Conservation (phyloP, 305 asterid species). For the Galium porrigens region DNA sequence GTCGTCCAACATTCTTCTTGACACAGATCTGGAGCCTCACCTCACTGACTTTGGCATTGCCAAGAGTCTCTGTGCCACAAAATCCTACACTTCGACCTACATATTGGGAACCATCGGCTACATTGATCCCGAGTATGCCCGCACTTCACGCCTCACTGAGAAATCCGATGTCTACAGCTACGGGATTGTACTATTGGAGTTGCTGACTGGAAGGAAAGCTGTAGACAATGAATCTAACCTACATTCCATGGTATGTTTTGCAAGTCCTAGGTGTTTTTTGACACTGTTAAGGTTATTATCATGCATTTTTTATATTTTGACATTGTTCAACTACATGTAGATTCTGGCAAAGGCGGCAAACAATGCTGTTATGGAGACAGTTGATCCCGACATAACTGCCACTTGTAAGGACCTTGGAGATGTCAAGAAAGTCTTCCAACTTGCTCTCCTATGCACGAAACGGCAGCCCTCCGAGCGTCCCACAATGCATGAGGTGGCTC, state of each 20-base stretch:
- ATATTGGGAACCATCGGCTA: constrained; percentile 94
- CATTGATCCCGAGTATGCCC: constrained; percentile 91
- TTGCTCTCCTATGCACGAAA: constrained; percentile 79
- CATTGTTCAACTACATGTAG: constrained; percentile 20
- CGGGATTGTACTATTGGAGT: constrained; percentile 71
- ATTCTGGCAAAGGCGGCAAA: constrained; percentile 56
- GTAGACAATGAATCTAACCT: constrained; percentile 87
- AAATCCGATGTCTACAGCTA: constrained; percentile 88
- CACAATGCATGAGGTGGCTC: constrained; percentile 74
- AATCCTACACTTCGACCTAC: constrained; percentile 64
- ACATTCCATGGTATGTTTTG: constrained; percentile 50
- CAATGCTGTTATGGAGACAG: constrained; percentile 80
- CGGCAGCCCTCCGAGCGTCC: constrained; percentile 76
- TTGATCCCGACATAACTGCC: constrained; percentile 60
- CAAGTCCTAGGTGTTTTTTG: not conserved
- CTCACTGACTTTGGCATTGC: constrained; percentile 93
- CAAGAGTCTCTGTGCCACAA: constrained; percentile 57
- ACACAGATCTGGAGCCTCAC: constrained; percentile 65
- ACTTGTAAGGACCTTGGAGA: constrained; percentile 75
- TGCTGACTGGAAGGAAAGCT: constrained; percentile 77
- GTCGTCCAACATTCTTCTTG: constrained; percentile 74
- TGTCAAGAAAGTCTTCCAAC: constrained; percentile 81
- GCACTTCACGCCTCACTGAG: constrained; percentile 85
- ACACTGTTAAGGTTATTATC: not conserved
- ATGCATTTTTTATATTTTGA: not conserved